phyloP scores from a whole-genome alignment of 331 rosid genomes.

The Quercus lobata region DNA sequence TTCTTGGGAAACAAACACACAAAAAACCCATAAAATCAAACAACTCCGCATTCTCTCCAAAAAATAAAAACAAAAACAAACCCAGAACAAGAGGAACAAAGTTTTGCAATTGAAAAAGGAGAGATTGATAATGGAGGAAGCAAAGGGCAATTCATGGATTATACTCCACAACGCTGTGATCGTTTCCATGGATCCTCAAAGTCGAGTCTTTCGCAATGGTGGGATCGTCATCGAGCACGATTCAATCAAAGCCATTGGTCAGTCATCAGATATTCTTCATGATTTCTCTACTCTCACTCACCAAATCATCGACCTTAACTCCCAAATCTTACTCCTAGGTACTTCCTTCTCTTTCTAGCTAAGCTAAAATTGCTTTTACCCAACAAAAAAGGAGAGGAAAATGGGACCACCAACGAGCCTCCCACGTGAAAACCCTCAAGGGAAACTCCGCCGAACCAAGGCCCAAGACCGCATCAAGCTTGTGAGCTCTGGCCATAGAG shows the following conservation, averaged over 20 bases:
- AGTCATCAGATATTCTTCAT: constrained; percentile 42
- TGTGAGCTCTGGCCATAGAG: too few species aligned
- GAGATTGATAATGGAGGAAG: constrained; percentile 4
- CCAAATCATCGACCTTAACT: constrained; percentile 45
- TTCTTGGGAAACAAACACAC: too few species aligned
- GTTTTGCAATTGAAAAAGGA: too few species aligned
- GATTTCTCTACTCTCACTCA: constrained; percentile 36
- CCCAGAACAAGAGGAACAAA: too few species aligned
- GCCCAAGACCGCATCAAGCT: too few species aligned
- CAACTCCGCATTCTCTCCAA: too few species aligned
- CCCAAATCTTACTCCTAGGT: constrained; percentile 73
- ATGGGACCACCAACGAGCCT: too few species aligned
- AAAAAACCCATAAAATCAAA: too few species aligned
- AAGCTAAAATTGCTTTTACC: neutral
- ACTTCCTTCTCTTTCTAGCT: neutral
- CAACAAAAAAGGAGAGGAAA: too few species aligned
- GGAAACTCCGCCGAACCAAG: too few species aligned
- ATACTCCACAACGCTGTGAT: constrained; percentile 53
- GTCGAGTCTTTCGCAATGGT: constrained; percentile 58
- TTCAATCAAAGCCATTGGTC: constrained; percentile 55
- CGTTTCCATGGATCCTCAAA: constrained; percentile 63
- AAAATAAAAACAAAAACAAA: too few species aligned
- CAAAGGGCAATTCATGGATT: constrained; percentile 2
- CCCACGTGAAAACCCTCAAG: too few species aligned
- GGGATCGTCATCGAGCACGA: constrained; percentile 53